Evolutionary conservation across 257 asterid species (phyloP).

Genomic region (Nicotiana sylvestris): DNA sequence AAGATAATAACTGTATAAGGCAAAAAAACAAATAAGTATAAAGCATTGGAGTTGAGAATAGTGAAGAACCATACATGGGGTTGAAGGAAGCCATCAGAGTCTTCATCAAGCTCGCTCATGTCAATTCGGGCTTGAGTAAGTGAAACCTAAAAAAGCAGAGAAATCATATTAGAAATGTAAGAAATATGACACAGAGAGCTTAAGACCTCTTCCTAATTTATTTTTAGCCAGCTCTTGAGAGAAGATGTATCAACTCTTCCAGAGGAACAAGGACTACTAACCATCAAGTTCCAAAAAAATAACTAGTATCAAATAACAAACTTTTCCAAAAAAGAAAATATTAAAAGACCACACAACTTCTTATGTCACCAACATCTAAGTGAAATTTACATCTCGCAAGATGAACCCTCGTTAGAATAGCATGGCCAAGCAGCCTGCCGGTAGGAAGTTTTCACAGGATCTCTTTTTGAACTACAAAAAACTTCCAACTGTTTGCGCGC

Average conservation of each 20-base stretch:
- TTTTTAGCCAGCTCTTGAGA: not conserved
- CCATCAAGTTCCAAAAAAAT: not conserved
- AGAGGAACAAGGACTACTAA: not conserved
- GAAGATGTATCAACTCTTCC: not conserved
- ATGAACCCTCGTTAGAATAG: not conserved
- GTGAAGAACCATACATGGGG: slow-evolving; percentile 64
- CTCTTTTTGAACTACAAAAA: not conserved
- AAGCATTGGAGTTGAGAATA: slow-evolving; percentile 19
- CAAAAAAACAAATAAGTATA: not conserved
- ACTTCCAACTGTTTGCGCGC: not conserved
- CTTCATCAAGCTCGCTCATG: slow-evolving; percentile 99
- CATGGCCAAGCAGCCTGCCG: not conserved
- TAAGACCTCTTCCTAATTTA: not conserved
- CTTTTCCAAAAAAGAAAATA: not conserved
- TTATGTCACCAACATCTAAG: not conserved
- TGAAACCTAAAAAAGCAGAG: slow-evolving; percentile 65
- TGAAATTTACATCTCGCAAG: not conserved
- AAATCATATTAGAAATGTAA: not conserved
- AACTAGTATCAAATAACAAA: not conserved
- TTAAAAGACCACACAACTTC: not conserved
- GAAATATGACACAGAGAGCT: not conserved
- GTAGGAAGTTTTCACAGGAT: not conserved
- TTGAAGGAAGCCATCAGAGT: slow-evolving; percentile 98
- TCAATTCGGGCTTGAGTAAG: slow-evolving; percentile 98
- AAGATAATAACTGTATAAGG: not conserved